These are phyloP conservation scores for Claviceps sp. DNA, from an alignment of 2,329 filamentous ascomycete genomes.

Conservation along the genomic window DNA sequence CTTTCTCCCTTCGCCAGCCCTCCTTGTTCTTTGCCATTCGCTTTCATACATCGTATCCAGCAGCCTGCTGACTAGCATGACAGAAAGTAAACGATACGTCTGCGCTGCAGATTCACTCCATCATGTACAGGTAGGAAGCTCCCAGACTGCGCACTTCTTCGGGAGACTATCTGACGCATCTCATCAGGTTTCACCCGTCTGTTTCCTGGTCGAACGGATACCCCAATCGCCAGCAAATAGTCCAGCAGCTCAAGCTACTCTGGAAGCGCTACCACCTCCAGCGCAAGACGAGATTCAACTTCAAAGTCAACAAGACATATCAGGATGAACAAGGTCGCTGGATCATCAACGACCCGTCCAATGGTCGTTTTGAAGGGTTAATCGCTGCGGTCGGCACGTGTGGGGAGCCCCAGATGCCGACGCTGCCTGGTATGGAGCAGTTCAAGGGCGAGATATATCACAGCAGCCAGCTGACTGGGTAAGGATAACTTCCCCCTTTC, in stretches of 20 bases:
- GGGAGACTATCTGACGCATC: background rate
- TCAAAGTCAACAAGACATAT: constrained; percentile 53
- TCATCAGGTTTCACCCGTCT: constrained; percentile 54
- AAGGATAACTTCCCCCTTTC: constrained; percentile 5
- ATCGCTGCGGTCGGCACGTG: constrained; percentile 71
- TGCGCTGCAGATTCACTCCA: constrained; percentile 66
- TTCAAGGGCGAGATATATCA: constrained; percentile 65
- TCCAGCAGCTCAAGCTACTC: constrained; percentile 54
- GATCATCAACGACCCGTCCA: constrained; percentile 60
- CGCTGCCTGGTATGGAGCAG: constrained; percentile 53
- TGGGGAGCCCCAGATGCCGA: constrained; percentile 61
- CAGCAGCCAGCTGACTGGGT: constrained; percentile 58
- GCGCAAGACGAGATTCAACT: constrained; percentile 57
- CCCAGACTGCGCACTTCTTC: too few relatives aligned
- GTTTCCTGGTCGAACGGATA: constrained; percentile 66
- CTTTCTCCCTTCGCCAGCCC: background rate
- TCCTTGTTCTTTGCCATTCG: too few relatives aligned
- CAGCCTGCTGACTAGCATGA: background rate
- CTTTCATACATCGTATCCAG: too few relatives aligned
- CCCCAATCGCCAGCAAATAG: constrained; percentile 61
- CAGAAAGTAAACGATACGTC: constrained; percentile 72
- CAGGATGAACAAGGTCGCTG: constrained; percentile 56
- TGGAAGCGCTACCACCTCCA: constrained; percentile 67
- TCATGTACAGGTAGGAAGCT: constrained; percentile 55
- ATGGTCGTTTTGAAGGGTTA: constrained; percentile 66